A percentile compares a stretch with the other conserved stretches of the same genome.
Evolutionary conservation across 164 flowering plant genomes (phyloP).

Genomic region (Piper longum): DNA sequence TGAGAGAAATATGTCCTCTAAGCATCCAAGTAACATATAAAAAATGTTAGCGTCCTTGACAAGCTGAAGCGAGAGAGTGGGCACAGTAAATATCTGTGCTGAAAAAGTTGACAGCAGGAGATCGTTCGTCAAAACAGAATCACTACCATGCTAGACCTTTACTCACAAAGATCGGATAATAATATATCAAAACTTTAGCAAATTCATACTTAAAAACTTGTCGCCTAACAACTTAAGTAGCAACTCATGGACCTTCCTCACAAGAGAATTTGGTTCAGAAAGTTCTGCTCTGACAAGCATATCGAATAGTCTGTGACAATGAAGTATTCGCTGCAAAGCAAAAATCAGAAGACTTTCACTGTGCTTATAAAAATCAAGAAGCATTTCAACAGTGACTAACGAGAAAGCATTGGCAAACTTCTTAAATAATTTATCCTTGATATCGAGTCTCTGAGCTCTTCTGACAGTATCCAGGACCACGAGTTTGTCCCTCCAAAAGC

Average conservation of each 20-base stretch:
- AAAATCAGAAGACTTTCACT: conserved; percentile 92
- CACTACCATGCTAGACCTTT: conserved; percentile 40
- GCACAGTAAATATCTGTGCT: conserved; percentile 90
- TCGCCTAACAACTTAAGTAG: conserved; percentile 83
- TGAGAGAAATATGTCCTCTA: conserved; percentile 49
- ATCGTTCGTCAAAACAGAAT: conserved; percentile 29
- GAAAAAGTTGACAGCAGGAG: conserved; percentile 58
- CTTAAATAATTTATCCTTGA: conserved; percentile 7
- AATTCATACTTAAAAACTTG: conserved; percentile 84
- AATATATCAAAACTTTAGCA: conserved; percentile 56
- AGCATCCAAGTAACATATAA: conserved; percentile 47
- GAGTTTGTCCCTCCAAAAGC: conserved; percentile 51
- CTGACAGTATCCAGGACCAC: conserved; percentile 18
- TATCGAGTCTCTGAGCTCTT: conserved; percentile 17
- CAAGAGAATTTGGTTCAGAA: conserved; percentile 28
- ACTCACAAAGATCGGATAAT: conserved; percentile 52
- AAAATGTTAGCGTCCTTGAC: conserved; percentile 75
- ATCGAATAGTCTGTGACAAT: conserved; percentile 47
- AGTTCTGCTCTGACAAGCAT: conserved; percentile 68
- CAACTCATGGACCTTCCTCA: conserved; percentile 62
- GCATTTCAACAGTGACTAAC: conserved; percentile 54
- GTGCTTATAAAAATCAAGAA: conserved; percentile 60
- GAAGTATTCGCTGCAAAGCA: conserved; percentile 42
- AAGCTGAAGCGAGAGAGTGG: conserved; percentile 70
- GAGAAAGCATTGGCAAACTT: conserved; percentile 46